Percentiles rank a stretch among this genome's conserved stretches.
phyloP scores from a whole-genome alignment of 73 alveolate genomes.

The Paraurostyla sp. region DNA sequence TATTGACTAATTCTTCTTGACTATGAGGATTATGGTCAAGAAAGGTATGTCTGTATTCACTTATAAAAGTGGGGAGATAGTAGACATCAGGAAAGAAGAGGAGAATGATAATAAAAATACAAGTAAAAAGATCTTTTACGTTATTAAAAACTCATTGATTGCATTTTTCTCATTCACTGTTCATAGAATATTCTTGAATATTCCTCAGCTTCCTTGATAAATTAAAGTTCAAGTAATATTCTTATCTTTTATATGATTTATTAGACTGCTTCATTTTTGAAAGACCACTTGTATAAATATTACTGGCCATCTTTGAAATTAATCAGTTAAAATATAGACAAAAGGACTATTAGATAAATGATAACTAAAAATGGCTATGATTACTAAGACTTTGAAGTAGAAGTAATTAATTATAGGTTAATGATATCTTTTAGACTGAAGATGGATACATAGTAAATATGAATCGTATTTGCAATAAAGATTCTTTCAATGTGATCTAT shows the following conservation, averaged over 20 bases:
- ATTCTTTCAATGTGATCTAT: conserved; percentile 47
- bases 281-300: conserved; percentile 33
- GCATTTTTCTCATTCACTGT: conserved; percentile 56
- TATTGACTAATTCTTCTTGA: conserved; percentile 37
- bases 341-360: conserved; percentile 8
- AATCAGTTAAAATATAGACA: conserved; percentile 33
- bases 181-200: conserved; percentile 16
- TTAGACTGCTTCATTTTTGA: conserved; percentile 44
- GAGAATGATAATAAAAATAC: not conserved
- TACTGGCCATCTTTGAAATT: conserved; percentile 28
- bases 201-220: conserved; percentile 23
- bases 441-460: conserved; percentile 60
- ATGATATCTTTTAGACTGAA: conserved; percentile 45
- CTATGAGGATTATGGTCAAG: conserved; percentile 28
- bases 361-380: conserved; percentile 45
- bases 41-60: conserved; percentile 6
- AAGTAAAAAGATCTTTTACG: not conserved
- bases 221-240: not conserved
- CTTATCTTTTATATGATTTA: not conserved
- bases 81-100: not conserved
- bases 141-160: not conserved
- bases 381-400: conserved; percentile 44
- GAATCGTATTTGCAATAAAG: conserved; percentile 40
- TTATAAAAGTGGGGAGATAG: not conserved
- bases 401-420: not conserved